A percentile compares a stretch with the other conserved stretches of the same genome.
These are phyloP conservation scores for Lichenothelia convexa DNA, from an alignment of 495 filamentous ascomycete species.

Conservation along the genomic window DNA sequence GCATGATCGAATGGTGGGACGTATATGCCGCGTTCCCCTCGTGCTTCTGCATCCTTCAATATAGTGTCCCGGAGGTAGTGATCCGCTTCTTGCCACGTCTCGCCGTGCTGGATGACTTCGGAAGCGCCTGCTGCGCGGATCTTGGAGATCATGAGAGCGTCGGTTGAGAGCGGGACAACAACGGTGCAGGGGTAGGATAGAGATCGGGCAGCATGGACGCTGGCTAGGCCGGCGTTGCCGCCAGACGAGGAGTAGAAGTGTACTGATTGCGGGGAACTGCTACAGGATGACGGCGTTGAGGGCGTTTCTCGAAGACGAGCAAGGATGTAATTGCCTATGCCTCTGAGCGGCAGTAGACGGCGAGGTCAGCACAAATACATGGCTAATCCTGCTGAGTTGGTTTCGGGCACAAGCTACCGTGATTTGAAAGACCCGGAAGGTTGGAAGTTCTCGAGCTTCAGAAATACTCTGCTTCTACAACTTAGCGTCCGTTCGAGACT, in stretches of 20 bases:
- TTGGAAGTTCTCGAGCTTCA: conserved; percentile 89
- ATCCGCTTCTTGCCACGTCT: conserved; percentile 63
- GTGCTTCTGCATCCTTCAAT: conserved; percentile 25
- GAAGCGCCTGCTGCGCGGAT: conserved; percentile 48
- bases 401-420: no score
- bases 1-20: conserved; percentile 82
- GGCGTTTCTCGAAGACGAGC: conserved; percentile 64
- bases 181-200: conserved; percentile 65
- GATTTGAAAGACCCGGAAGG: conserved; percentile 94
- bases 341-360: not conserved
- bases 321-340: conserved; percentile 18
- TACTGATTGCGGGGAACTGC: conserved; percentile 20
- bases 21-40: conserved; percentile 42
- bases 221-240: conserved; percentile 86
- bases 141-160: conserved; percentile 53
- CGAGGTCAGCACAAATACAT: no score
- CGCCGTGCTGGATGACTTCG: conserved; percentile 52
- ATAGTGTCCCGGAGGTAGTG: conserved; percentile 44
- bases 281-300: conserved; percentile 18
- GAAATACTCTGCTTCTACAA: conserved; percentile 40
- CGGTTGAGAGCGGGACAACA: conserved; percentile 54
- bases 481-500: conserved; percentile 14
- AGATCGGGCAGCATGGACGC: conserved; percentile 53
- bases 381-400: no score
- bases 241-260: conserved; percentile 83